phyloP scores from a whole-genome alignment of 208 protist species.

The Leishmania martiniquensis region DNA sequence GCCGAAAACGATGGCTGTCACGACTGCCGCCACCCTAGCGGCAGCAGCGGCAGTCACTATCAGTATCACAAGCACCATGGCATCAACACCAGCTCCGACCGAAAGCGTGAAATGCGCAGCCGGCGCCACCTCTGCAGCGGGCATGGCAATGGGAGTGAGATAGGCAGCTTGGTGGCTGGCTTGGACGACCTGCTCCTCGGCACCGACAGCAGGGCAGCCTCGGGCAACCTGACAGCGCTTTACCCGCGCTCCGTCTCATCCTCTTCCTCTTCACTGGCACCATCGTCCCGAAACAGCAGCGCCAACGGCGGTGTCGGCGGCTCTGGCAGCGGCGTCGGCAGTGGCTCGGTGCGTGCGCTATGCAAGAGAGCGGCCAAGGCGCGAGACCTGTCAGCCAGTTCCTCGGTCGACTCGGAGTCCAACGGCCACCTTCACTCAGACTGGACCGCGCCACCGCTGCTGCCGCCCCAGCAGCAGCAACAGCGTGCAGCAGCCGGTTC shows the following conservation, averaged over 20 bases:
- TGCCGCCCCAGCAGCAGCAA: not conserved
- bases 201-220: not conserved
- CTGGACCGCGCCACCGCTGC: not conserved
- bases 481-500: not conserved
- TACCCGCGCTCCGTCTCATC: slow-evolving; percentile 14
- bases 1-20: not conserved
- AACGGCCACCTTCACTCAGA: not conserved
- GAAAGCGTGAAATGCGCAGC: slow-evolving; percentile 13
- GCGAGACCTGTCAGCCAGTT: slow-evolving; percentile 21
- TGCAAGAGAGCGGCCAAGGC: slow-evolving; percentile 30
- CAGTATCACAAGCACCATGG: not conserved
- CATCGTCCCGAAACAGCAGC: slow-evolving; percentile 32
- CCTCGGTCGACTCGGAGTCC: slow-evolving; percentile 21
- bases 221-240: not conserved
- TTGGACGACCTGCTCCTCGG: slow-evolving; percentile 17
- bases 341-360: slow-evolving; percentile 22
- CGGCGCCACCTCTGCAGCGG: slow-evolving; percentile 7
- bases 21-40: not conserved
- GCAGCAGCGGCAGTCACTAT: not conserved
- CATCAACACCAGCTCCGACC: not conserved
- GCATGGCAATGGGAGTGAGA: slow-evolving; percentile 3
- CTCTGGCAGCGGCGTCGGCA: slow-evolving; percentile 10
- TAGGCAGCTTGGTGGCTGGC: slow-evolving; percentile 18
- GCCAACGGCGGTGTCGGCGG: slow-evolving; percentile 11
- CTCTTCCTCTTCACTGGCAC: slow-evolving; percentile 8